Evolutionary conservation across 176 grass and related monocot genomes (phyloP), one percentile per base, ranked within the genome.

Genomic region (Chloris gayana): DNA sequence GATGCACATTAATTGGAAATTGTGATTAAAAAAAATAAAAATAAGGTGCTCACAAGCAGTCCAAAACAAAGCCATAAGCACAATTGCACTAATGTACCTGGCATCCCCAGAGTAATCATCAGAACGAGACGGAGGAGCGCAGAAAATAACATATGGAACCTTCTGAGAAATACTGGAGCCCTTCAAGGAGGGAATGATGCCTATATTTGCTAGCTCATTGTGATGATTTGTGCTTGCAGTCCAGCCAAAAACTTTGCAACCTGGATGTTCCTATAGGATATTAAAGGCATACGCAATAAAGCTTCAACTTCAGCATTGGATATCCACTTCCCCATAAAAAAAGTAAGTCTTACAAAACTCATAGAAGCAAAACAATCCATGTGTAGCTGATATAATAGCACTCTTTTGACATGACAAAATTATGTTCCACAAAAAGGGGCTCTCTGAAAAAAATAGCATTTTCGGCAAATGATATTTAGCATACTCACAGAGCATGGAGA

Each of bases 201-300:
- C 92, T 83, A 91, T 25, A 21, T 89, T 64, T 80, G 72, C 68
- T 64, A 98, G 61, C 70, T 98, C 95, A 79, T 65, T 66, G 70
- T 98, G 95, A 87, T 98, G 90, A 68, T 94, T 84, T 74, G 81
- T 85, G 63, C 80, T 94, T 87, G 83, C 89, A 74, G 95, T 94
- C 58, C 89, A 88, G 35, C 92, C 95, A 89, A 81, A 89, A 73
- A 94, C 73, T 63, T 87, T 88, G 82, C 88, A 94, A 69, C 62
- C 90, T 46, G 84, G 90, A 83, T 85, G 66, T 58, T 98, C 95
- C 95, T 98, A 76, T 27, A 79, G 56, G 45, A 67, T 38, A 72
- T 67, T 69, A 58, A 73, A 68, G 67, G 24, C 44, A 54, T 45
- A 78, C 8, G 57, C 5, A 60, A 32, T 31, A 22, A 17, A 63